Conservation (phyloP, 2,329 filamentous ascomycete species). For the Aureobasidium sp. region DNA sequence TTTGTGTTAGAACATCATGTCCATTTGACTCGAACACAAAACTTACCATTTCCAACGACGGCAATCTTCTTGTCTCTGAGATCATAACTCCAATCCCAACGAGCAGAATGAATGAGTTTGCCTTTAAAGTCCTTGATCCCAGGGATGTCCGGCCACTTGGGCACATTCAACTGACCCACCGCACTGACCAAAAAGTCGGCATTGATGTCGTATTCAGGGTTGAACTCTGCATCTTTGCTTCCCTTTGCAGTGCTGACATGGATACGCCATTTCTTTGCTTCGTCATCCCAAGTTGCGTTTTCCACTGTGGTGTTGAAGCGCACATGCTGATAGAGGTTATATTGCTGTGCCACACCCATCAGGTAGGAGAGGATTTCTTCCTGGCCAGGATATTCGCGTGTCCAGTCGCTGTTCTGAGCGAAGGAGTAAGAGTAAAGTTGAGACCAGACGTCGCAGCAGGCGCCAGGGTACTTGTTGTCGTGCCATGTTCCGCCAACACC, state of each 20-base stretch:
- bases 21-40: not conserved
- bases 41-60: conserved; percentile 51
- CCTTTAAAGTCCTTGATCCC: conserved; percentile 44
- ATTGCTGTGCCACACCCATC: conserved; percentile 46
- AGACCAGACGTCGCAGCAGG: conserved; percentile 40
- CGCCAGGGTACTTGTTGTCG: conserved; percentile 47
- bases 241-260: conserved; percentile 42
- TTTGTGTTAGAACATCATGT: not conserved
- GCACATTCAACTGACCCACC: conserved; percentile 53
- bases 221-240: conserved; percentile 50
- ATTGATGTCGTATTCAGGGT: conserved; percentile 45
- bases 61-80: conserved; percentile 49
- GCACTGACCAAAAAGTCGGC: conserved; percentile 52
- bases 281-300: conserved; percentile 49
- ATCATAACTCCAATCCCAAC: conserved; percentile 55
- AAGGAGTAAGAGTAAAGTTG: conserved; percentile 55
- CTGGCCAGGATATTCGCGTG: conserved; percentile 51
- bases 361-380: conserved; percentile 55
- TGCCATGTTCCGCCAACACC: conserved; percentile 38
- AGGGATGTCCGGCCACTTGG: conserved; percentile 43
- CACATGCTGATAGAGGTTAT: conserved; percentile 50
- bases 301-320: conserved; percentile 51
- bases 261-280: conserved; percentile 44
- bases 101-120: conserved; percentile 50
- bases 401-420: conserved; percentile 51